Percentiles rank a stretch among this genome's conserved stretches.
These are phyloP conservation scores for Fusarium redolens DNA, from an alignment of 2,329 filamentous ascomycete genomes.

Conservation along the genomic window DNA sequence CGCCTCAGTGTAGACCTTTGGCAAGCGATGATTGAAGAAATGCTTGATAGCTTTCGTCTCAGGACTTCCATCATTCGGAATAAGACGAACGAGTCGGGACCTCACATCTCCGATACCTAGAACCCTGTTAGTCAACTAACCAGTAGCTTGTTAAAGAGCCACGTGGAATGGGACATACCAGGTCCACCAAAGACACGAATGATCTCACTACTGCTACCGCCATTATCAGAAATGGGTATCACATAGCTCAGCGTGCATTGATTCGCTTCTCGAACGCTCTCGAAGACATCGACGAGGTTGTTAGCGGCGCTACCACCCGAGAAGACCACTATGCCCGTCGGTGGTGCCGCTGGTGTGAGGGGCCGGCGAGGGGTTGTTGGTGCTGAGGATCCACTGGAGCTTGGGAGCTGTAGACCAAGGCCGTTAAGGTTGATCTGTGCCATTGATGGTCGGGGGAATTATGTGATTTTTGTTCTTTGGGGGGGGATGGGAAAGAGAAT, in stretches of 20 bases:
- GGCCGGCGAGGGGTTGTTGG: slow-evolving; percentile 29
- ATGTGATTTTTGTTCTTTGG: slow-evolving; percentile 7
- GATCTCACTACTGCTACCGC: slow-evolving; percentile 91
- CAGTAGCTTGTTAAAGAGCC: slow-evolving; percentile 3
- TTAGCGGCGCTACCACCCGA: slow-evolving; percentile 96
- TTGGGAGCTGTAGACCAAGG: slow-evolving; percentile 40
- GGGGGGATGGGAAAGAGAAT: background rate
- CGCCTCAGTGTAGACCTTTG: slow-evolving; percentile 67
- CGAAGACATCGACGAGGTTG: slow-evolving; percentile 91
- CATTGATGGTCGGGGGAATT: slow-evolving; percentile 33
- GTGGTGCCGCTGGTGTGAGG: slow-evolving; percentile 17
- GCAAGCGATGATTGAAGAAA: slow-evolving; percentile 89
- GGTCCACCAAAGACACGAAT: slow-evolving; percentile 95
- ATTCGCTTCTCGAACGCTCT: slow-evolving; percentile 71
- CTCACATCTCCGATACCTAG: slow-evolving; percentile 67
- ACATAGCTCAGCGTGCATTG: slow-evolving; percentile 81
- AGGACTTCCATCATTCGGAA: slow-evolving; percentile 71
- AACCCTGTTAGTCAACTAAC: slow-evolving; percentile 6
- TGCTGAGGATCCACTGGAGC: slow-evolving; percentile 36
- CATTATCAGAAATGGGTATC: slow-evolving; percentile 96
- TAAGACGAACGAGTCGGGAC: slow-evolving; percentile 84
- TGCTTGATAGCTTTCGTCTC: slow-evolving; percentile 81
- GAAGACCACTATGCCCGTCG: slow-evolving; percentile 77
- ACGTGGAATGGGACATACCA: slow-evolving; percentile 59
- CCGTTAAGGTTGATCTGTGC: slow-evolving; percentile 30